A percentile compares a stretch with the other conserved stretches of the same genome.
Conservation (phyloP, 2,329 filamentous ascomycete genomes). For the Ceratocystis smalleyi region DNA sequence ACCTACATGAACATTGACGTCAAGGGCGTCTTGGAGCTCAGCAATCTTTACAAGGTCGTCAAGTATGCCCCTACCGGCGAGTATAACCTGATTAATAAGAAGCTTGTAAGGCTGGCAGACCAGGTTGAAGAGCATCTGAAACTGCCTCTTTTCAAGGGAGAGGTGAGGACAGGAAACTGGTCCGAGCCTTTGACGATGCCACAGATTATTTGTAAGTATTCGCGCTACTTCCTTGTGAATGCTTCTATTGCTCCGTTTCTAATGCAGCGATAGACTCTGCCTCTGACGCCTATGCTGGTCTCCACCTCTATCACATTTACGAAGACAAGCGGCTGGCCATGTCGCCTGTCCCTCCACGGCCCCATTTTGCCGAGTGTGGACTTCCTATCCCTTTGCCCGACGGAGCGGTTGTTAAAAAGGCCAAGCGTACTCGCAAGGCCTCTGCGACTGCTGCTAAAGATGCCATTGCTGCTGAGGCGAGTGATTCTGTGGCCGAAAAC, state of each 20-base stretch:
- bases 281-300: slow-evolving; percentile 65
- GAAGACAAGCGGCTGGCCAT: slow-evolving; percentile 52
- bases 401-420: slow-evolving; percentile 24
- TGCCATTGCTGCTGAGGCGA: not conserved
- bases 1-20: slow-evolving; percentile 50
- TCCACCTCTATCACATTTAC: slow-evolving; percentile 57
- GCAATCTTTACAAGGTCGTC: slow-evolving; percentile 64
- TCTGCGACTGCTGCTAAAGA: not conserved
- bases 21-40: slow-evolving; percentile 61
- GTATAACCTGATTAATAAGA: slow-evolving; percentile 46
- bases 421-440: slow-evolving; percentile 13
- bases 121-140: slow-evolving; percentile 58
- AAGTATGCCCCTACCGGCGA: slow-evolving; percentile 40
- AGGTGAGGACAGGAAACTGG: slow-evolving; percentile 66
- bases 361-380: slow-evolving; percentile 51
- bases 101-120: slow-evolving; percentile 46
- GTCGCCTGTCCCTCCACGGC: slow-evolving; percentile 53
- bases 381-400: slow-evolving; percentile 44
- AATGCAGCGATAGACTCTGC: slow-evolving; percentile 45
- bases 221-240: not conserved
- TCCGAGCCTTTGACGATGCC: slow-evolving; percentile 40
- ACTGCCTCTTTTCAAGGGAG: slow-evolving; percentile 61
- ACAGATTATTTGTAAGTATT: slow-evolving; percentile 53
- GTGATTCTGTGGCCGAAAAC: not conserved
- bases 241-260: not conserved